These are phyloP conservation scores for Barbarea vulgaris DNA, from an alignment of 345 rosid species.

Conservation along the genomic window DNA sequence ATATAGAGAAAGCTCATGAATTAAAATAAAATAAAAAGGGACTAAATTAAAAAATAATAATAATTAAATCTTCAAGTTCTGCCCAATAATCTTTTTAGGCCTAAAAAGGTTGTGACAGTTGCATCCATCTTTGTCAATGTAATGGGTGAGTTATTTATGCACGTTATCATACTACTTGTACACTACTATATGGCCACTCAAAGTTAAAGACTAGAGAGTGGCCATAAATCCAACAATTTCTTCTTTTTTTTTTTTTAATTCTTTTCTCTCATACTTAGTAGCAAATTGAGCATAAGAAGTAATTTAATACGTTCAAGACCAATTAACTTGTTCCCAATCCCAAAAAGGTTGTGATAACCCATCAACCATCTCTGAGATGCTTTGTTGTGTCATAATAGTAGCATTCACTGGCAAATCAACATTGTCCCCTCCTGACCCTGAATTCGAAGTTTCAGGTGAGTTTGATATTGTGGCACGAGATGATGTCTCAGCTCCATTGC, in stretches of 20 bases:
- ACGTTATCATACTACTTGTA: neutral
- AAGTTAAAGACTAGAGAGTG: too few species aligned
- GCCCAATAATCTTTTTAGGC: neutral
- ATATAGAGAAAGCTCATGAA: neutral
- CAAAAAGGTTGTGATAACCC: constrained; percentile 44
- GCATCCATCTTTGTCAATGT: neutral
- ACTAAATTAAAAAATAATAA: neutral
- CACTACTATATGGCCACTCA: neutral
- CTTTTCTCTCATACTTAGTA: neutral
- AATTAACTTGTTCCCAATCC: constrained; percentile 44
- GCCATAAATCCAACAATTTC: neutral
- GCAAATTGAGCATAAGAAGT: neutral
- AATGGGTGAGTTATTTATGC: neutral
- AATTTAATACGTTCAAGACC: neutral
- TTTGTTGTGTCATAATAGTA: constrained; percentile 26
- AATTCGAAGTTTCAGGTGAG: constrained; percentile 28
- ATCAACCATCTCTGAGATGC: constrained; percentile 26
- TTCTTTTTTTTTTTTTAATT: neutral
- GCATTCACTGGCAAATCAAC: neutral
- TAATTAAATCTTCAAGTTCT: neutral
- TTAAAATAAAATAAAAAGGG: neutral
- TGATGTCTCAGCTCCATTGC: constrained; percentile 11
- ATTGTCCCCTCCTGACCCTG: constrained; percentile 15
- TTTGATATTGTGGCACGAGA: neutral
- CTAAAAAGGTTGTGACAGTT: neutral